phyloP scores from a whole-genome alignment of 2,329 filamentous ascomycete species.

The Ascochyta viciae-villosae region DNA sequence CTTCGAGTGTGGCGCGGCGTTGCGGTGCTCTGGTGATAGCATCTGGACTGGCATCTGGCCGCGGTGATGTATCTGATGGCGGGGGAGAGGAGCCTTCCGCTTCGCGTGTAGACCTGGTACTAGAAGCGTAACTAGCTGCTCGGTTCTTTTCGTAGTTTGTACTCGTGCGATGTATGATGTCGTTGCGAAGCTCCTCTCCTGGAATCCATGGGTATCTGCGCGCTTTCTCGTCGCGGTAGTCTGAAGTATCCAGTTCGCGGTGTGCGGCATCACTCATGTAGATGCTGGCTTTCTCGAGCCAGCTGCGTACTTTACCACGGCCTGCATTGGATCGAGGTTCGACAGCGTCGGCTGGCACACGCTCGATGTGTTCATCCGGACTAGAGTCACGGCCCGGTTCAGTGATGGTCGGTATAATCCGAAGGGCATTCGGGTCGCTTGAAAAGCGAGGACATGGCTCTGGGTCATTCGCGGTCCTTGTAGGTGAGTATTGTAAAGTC shows the following conservation, averaged over 20 bases:
- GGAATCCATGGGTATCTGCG: constrained; percentile 64
- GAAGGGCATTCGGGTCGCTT: constrained; percentile 21
- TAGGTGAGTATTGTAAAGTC: constrained; percentile 1
- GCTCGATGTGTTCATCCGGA: constrained; percentile 2
- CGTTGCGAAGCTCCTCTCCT: constrained; percentile 59
- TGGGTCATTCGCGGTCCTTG: not conserved
- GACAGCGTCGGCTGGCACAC: constrained; percentile 8
- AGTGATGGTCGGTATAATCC: constrained; percentile 25
- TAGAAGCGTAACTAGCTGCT: constrained; percentile 49
- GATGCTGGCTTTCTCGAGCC: constrained; percentile 54
- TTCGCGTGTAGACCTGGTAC: constrained; percentile 38
- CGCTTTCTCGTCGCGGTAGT: constrained; percentile 57
- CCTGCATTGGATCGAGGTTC: constrained; percentile 23
- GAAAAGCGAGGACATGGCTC: constrained; percentile 23
- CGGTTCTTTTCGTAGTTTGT: constrained; percentile 52
- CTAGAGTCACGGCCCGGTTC: constrained; percentile 13
- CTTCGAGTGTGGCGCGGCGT: constrained; percentile 31
- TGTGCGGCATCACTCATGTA: constrained; percentile 58
- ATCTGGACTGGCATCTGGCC: constrained; percentile 22
- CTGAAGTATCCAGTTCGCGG: constrained; percentile 55
- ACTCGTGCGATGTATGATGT: constrained; percentile 48
- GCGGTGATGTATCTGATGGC: constrained; percentile 16
- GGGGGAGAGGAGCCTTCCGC: constrained; percentile 26
- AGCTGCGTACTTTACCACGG: constrained; percentile 39
- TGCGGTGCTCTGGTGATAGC: constrained; percentile 13